Conservation (phyloP, 2,329 filamentous ascomycete species). For the Pseudocercospora pini-densiflorae region DNA sequence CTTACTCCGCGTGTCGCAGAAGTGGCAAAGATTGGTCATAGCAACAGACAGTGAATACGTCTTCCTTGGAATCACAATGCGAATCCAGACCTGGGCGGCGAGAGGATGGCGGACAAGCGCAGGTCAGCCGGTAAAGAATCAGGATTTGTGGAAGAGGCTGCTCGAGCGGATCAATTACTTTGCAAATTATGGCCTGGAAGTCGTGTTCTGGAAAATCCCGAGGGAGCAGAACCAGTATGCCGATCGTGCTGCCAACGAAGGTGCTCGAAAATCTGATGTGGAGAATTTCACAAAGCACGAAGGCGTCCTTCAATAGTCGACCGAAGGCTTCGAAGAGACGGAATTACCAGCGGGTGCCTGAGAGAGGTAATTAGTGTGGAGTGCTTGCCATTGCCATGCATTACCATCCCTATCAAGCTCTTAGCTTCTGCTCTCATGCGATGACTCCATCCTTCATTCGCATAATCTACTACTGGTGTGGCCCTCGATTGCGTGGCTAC, state of each 20-base stretch:
- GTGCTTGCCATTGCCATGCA: not conserved
- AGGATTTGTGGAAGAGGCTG: constrained; percentile 7
- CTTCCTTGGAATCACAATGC: constrained; percentile 8
- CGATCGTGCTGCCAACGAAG: constrained; percentile 2
- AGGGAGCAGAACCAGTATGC: constrained; percentile 2
- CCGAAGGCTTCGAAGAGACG: too few relatives aligned
- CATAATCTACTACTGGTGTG: not conserved
- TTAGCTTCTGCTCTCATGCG: not conserved
- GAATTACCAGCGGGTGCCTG: too few relatives aligned
- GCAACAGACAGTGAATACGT: constrained; percentile 12
- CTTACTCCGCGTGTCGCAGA: not conserved
- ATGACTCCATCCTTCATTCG: not conserved
- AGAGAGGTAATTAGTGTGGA: not conserved
- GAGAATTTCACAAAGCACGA: not conserved
- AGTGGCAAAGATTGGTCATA: not conserved
- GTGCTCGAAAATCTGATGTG: not conserved
- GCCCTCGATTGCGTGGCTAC: not conserved
- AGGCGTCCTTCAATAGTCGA: not conserved
- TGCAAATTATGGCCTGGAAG: constrained; percentile 4
- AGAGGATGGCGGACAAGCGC: not conserved
- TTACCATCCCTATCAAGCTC: not conserved
- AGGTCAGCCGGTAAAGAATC: not conserved
- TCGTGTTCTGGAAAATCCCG: constrained; percentile 15
- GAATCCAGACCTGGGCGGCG: constrained; percentile 9
- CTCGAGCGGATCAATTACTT: constrained; percentile 8